Percentiles rank a stretch among this genome's conserved stretches.
phyloP scores from a whole-genome alignment of 805 yeast genomes.

The Teunomyces kruisii region DNA sequence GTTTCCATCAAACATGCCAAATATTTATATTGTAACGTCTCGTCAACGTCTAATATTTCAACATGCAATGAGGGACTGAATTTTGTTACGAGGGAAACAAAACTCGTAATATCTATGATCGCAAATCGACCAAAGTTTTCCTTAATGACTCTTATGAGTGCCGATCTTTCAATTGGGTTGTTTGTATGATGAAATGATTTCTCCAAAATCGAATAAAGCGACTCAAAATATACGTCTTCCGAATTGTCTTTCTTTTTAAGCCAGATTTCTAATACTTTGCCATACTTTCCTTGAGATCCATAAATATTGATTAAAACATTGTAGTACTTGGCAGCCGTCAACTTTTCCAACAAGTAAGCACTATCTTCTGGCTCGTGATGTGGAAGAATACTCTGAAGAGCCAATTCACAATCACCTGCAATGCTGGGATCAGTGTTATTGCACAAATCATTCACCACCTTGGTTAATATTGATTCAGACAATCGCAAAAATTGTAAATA shows the following conservation, averaged over 20 bases:
- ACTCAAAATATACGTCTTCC: slow-evolving; percentile 6
- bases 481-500: slow-evolving; percentile 79
- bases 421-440: slow-evolving; percentile 28
- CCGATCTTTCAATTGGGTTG: slow-evolving; percentile 21
- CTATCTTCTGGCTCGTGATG: slow-evolving; percentile 60
- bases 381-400: slow-evolving; percentile 70
- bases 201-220: slow-evolving; percentile 26
- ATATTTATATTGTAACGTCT: slow-evolving; percentile 25
- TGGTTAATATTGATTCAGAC: slow-evolving; percentile 55
- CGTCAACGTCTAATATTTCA: slow-evolving; percentile 30
- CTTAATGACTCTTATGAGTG: slow-evolving; percentile 21
- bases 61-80: slow-evolving; percentile 41
- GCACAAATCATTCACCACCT: slow-evolving; percentile 52
- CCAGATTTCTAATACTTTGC: slow-evolving; percentile 59
- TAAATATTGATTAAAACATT: slow-evolving; percentile 61
- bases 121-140: slow-evolving; percentile 24
- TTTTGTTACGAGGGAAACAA: slow-evolving; percentile 36
- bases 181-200: slow-evolving; percentile 19
- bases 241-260: slow-evolving; percentile 18
- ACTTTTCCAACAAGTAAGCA: slow-evolving; percentile 46
- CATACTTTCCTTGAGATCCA: slow-evolving; percentile 49
- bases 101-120: slow-evolving; percentile 27
- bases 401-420: slow-evolving; percentile 68
- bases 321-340: slow-evolving; percentile 56
- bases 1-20: slow-evolving; percentile 27